A percentile compares a stretch with the other conserved stretches of the same genome.
phyloP scores from a whole-genome alignment of 2,329 filamentous ascomycete species.

The Fusarium illudens region DNA sequence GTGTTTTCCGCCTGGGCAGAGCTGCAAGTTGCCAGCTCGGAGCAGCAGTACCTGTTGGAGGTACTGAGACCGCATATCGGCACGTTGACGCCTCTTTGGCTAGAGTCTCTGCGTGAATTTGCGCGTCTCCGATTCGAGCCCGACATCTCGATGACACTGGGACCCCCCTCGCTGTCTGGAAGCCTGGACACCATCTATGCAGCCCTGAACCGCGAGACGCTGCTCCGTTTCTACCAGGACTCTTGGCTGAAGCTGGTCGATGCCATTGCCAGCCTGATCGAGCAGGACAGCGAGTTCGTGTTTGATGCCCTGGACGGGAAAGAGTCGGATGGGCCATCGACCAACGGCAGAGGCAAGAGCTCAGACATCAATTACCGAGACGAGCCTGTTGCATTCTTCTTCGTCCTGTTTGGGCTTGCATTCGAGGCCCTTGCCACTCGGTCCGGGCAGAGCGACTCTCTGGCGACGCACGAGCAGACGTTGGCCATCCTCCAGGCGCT shows the following conservation, averaged over 20 bases:
- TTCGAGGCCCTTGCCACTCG: constrained; percentile 94
- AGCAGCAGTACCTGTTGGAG: constrained; percentile 87
- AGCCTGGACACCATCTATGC: constrained; percentile 95
- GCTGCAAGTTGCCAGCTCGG: constrained; percentile 91
- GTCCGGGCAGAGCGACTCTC: constrained; percentile 58
- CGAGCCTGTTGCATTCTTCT: constrained; percentile 98
- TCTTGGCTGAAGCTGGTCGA: constrained; percentile 97
- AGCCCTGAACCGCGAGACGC: constrained; percentile 90
- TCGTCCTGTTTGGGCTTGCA: constrained; percentile 94
- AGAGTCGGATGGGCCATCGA: constrained; percentile 58
- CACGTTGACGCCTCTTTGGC: constrained; percentile 89
- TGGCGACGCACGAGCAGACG: constrained; percentile 79
- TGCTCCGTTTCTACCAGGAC: constrained; percentile 95
- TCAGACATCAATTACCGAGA: constrained; percentile 96
- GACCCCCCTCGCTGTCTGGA: constrained; percentile 80
- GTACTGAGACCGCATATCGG: constrained; percentile 92
- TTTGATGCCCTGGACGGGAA: constrained; percentile 97
- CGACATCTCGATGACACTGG: constrained; percentile 91
- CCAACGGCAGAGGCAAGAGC: constrained; percentile 65
- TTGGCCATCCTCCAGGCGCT: constrained; percentile 89
- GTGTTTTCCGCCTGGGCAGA: constrained; percentile 98
- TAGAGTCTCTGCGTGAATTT: constrained; percentile 92
- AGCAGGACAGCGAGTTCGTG: constrained; percentile 96
- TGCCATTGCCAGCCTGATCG: constrained; percentile 95
- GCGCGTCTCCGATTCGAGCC: constrained; percentile 94